Evolutionary conservation across 768 basidiomycete genomes (phyloP).

Genomic region (Tulasnella sp.): DNA sequence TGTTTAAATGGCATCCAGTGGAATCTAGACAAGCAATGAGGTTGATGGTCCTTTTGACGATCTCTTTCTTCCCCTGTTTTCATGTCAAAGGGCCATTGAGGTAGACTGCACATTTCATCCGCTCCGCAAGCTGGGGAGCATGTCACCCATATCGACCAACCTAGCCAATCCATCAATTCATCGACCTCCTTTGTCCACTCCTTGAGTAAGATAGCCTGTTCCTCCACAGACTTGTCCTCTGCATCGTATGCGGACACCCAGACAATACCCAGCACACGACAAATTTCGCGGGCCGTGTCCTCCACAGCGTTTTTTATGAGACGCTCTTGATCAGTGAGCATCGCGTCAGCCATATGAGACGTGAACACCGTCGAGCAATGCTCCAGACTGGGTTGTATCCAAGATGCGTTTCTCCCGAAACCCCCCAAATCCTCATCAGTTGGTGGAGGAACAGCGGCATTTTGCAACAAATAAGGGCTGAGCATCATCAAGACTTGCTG

Average conservation of each 20-base stretch:
- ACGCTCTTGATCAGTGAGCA: neutral
- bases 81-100: conserved; percentile 5
- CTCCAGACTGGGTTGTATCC: neutral
- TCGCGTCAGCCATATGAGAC: neutral
- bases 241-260: conserved; percentile 1
- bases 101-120: neutral
- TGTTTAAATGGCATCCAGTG: too few relatives aligned
- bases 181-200: conserved; percentile 3
- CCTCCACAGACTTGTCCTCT: neutral
- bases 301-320: neutral
- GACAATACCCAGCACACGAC: conserved; percentile 1
- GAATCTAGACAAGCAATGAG: too few relatives aligned
- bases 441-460: neutral
- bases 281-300: neutral
- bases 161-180: conserved; percentile 10
- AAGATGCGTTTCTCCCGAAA: too few relatives aligned
- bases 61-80: too few relatives aligned
- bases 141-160: conserved; percentile 4
- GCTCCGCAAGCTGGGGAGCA: neutral
- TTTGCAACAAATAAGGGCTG: neutral
- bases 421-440: too few relatives aligned
- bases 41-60: too few relatives aligned
- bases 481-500: conserved; percentile 1
- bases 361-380: neutral
- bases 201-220: neutral